Percentiles rank a stretch among this genome's conserved stretches.
Evolutionary conservation across 2,329 filamentous ascomycete genomes (phyloP).

Genomic region (Lachnellula arida): DNA sequence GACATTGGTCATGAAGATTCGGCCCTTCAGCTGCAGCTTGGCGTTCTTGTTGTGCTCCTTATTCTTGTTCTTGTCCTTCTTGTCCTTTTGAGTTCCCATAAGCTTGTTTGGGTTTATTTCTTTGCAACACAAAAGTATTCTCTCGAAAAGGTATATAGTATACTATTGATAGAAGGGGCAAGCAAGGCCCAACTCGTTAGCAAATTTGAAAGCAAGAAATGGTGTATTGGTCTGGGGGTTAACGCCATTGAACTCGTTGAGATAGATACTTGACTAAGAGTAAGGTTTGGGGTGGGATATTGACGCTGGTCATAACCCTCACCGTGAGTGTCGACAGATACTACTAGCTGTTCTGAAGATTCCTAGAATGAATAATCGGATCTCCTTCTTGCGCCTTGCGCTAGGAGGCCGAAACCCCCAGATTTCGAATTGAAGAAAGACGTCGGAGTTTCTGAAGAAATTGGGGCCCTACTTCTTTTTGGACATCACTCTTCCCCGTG

Average conservation of each 20-base stretch:
- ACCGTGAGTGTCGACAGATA: background rate
- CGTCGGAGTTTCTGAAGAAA: conserved; percentile 13
- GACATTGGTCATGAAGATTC: conserved; percentile 99
- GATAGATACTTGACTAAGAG: conserved; percentile 10
- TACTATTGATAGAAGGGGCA: conserved; percentile 54
- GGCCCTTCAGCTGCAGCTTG: conserved; percentile 89
- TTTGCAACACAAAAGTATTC: conserved; percentile 94
- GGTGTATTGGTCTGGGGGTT: conserved; percentile 10
- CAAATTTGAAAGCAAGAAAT: conserved; percentile 15
- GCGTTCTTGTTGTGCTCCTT: conserved; percentile 60
- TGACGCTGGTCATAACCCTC: conserved; percentile 10
- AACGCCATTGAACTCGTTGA: conserved; percentile 10
- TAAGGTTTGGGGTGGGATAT: background rate
- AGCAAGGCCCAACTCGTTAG: conserved; percentile 23
- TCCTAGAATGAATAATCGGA: conserved; percentile 5
- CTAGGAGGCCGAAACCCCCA: conserved; percentile 8
- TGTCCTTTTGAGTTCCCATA: conserved; percentile 59
- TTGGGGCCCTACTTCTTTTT: conserved; percentile 59
- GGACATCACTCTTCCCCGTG: conserved; percentile 82
- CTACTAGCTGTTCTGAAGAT: background rate
- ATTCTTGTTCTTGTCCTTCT: conserved; percentile 72
- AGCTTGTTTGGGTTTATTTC: conserved; percentile 84
- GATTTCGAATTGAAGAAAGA: conserved; percentile 6
- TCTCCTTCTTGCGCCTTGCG: conserved; percentile 18
- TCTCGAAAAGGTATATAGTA: conserved; percentile 95